A percentile compares a stretch with the other conserved stretches of the same genome.
phyloP scores from a whole-genome alignment of 2,329 filamentous ascomycete genomes.

The Sarocladium strictum region DNA sequence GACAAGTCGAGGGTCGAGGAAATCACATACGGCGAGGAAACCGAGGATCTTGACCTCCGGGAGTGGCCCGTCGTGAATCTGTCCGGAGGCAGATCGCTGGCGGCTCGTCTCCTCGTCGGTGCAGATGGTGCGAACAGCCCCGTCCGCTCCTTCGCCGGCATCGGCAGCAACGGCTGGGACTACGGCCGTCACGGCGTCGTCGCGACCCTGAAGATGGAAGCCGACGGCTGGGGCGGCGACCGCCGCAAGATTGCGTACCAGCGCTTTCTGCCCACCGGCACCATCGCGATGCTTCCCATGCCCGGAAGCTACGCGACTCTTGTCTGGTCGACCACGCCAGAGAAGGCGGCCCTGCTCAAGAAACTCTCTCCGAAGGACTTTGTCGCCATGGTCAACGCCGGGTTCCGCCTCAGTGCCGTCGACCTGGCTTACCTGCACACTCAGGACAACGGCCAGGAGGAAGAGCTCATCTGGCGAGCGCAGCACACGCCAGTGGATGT shows the following conservation, averaged over 20 bases:
- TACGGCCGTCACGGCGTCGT: slow-evolving; percentile 88
- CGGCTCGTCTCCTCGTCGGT: slow-evolving; percentile 80
- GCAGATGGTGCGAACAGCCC: slow-evolving; percentile 95
- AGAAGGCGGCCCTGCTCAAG: slow-evolving; percentile 74
- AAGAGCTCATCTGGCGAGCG: slow-evolving; percentile 81
- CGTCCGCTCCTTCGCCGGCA: slow-evolving; percentile 82
- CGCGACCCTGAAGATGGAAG: slow-evolving; percentile 72
- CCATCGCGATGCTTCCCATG: slow-evolving; percentile 84
- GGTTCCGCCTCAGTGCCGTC: slow-evolving; percentile 72
- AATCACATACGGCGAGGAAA: slow-evolving; percentile 69
- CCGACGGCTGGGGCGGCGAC: slow-evolving; percentile 47
- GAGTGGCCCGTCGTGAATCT: slow-evolving; percentile 84
- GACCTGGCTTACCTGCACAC: slow-evolving; percentile 82
- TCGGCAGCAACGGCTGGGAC: slow-evolving; percentile 85
- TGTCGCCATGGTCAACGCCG: slow-evolving; percentile 83
- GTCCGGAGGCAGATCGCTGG: slow-evolving; percentile 59
- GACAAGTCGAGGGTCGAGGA: slow-evolving; percentile 71
- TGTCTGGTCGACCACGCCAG: slow-evolving; percentile 90
- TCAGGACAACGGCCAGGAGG: slow-evolving; percentile 49
- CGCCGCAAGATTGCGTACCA: slow-evolving; percentile 78
- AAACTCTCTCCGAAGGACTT: slow-evolving; percentile 68
- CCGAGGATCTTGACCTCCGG: slow-evolving; percentile 66
- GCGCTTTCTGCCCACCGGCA: slow-evolving; percentile 87
- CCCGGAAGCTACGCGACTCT: slow-evolving; percentile 78
- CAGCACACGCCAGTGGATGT: slow-evolving; percentile 58